Evolutionary conservation across 2,329 filamentous ascomycete species (phyloP), one percentile per base, ranked within the genome.

Genomic region (Proliferodiscus dingleyae): DNA sequence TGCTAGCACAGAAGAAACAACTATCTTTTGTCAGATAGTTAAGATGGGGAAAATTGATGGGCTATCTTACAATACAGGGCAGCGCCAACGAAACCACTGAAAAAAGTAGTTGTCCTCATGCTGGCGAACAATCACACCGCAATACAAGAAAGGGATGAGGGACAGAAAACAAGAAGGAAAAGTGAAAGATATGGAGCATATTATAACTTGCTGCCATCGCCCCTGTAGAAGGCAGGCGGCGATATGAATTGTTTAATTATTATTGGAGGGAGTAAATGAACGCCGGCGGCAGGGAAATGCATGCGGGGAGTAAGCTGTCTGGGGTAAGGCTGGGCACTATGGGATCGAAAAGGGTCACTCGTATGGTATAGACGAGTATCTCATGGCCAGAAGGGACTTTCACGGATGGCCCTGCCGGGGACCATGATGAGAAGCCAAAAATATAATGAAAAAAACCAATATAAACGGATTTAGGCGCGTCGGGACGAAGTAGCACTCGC

Each of bases 21-120:
- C 60, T 62, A 48, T 4, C 24, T 28, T 7, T 6, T 28, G 28
- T 57, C 32, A 53, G 47, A 18, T 41, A 29, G 39, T n/a, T 13
- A 24, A 32, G 10, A 24, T 23, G 10, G 15, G 18, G 24, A 23
- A 10, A 32, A 28, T 8, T 13, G n/a, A 13, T 8, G 37, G 24
- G 21, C 29, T 8, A 33, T 47, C 57, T 51, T 41, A 61, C 60
- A 53, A 50, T 36, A 57, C 18, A 52, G 39, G 23, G 51, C 48
- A 47, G 51, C 43, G 38, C 49, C 52, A 44, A 60, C 24, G 48
- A 55, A 37, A 36, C 53, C 46, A 46, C 37, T 45, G n/a, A 57
- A 39, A 33, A 60, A 39, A 34, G 39, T 53, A n/a, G 43, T 47
- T 22, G 47, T 41, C 52, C 53, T 59, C 60, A 61, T 62, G 18